Evolutionary conservation across 306 rosid genomes (phyloP), one percentile per base, ranked within the genome.

Genomic region (Prunus kanzakura): DNA sequence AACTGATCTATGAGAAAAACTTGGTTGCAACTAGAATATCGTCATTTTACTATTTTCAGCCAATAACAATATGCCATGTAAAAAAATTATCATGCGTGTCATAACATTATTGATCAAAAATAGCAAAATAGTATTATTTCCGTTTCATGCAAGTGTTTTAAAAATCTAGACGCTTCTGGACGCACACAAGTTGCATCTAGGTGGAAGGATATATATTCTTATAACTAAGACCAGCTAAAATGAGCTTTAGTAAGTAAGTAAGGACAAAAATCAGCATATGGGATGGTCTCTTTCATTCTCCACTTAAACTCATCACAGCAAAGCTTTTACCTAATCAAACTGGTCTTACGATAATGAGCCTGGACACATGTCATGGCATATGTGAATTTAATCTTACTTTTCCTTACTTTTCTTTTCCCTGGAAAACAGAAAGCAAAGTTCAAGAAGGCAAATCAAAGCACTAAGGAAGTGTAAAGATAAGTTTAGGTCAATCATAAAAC

Each of bases 161-260:
- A 70, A 51, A 51, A 16, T 73, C 77, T 60, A 64, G 56, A 45
- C 25, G n/a, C 45, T 45, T 60, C 77, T 60, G 47, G 77, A 73
- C 20, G 13, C 68, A 60, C 29, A 12, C 16, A 3, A 11, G 66
- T 22, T 56, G 16, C 52, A 4, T 72, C 23, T 27, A 38, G 45
- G 45, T 30, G 67, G 43, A 38, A 38, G 43, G 43, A 16, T 15
- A 4, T 63, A 6, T 3, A 25, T 23, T 25, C 3, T 23, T 25
- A 23, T 20, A 56, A 50, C 56, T 27, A 19, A 47, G 46, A 72
- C 20, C 77, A 54, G 62, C 50, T 43, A 77, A 22, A 22, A 25
- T 45, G 50, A 60, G 67, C 38, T 27, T 32, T 47, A 1, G 6
- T 16, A 19, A 62, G 6, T 16, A 19, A 62, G 16, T 16, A 27